A percentile compares a stretch with the other conserved stretches of the same genome.
Evolutionary conservation across 179 eudicot species (phyloP).

Genomic region (Pouteria campechiana): DNA sequence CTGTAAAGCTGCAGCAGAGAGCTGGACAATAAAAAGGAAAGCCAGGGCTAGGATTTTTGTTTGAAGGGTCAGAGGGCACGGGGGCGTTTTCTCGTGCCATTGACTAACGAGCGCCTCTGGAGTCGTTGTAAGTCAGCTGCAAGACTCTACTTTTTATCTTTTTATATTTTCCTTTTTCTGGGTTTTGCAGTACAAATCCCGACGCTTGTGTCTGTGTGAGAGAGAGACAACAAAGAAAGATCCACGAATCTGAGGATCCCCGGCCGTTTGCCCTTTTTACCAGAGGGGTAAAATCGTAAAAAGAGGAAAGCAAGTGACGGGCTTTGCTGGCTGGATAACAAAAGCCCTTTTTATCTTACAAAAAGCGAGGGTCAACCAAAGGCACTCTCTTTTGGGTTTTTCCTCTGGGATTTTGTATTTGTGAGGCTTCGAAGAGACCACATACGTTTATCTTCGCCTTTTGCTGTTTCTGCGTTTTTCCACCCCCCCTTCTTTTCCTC

Average conservation of each 20-base stretch:
- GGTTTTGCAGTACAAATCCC: conserved; percentile 6
- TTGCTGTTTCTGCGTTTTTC: conserved; percentile 4
- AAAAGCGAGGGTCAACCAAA: conserved; percentile 19
- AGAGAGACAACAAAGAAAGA: conserved; percentile 3
- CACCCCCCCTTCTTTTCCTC: background rate
- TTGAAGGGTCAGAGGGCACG: too few relatives aligned
- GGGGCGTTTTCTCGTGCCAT: too few relatives aligned
- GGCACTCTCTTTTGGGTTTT: conserved; percentile 16
- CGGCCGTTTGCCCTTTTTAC: background rate
- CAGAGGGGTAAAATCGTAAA: background rate
- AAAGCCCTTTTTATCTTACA: too few relatives aligned
- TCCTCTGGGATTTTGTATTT: conserved; percentile 24
- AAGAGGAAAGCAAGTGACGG: conserved; percentile 4
- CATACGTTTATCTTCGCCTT: conserved; percentile 34
- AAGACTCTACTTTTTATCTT: background rate
- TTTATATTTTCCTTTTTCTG: background rate
- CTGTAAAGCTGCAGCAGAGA: too few relatives aligned
- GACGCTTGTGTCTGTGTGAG: background rate
- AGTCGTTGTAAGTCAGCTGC: background rate
- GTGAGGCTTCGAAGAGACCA: conserved; percentile 85
- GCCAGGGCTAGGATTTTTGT: too few relatives aligned
- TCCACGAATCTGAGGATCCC: conserved; percentile 8
- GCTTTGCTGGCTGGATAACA: too few relatives aligned
- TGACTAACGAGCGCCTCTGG: background rate
- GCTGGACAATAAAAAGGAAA: too few relatives aligned